Conservation (phyloP, 257 asterid species). For the Rauvolfia tetraphylla region DNA sequence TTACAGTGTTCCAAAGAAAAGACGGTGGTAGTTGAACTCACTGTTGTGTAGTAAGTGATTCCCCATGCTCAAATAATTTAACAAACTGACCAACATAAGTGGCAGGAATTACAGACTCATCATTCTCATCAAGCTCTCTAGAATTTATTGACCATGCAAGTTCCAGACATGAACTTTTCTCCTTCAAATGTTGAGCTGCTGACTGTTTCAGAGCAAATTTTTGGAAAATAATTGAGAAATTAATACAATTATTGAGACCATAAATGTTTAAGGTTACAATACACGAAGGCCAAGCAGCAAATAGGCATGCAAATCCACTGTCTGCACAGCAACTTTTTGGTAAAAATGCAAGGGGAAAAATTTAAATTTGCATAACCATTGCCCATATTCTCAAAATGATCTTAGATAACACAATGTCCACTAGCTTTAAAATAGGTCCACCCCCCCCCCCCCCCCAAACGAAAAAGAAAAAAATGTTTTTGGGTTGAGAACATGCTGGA, state of each 20-base stretch:
- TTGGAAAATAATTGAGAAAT: neutral
- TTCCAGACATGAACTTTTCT: conserved; percentile 67
- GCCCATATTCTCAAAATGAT: conserved; percentile 3
- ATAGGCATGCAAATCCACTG: neutral
- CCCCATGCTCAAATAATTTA: conserved; percentile 74
- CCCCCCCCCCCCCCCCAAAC: too few species aligned
- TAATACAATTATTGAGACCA: neutral
- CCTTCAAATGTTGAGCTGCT: conserved; percentile 86
- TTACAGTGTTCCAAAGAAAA: conserved; percentile 6
- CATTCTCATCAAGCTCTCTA: conserved; percentile 50
- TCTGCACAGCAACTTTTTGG: neutral
- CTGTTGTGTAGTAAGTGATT: conserved; percentile 55
- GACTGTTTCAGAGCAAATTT: conserved; percentile 46
- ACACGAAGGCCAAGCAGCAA: neutral
- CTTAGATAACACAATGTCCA: neutral
- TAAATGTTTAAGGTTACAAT: neutral
- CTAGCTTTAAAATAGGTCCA: neutral
- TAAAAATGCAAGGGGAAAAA: neutral
- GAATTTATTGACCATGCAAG: conserved; percentile 62
- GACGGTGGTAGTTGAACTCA: conserved; percentile 41
- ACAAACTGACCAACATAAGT: conserved; percentile 86
- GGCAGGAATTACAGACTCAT: conserved; percentile 80
- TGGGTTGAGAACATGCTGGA: neutral
- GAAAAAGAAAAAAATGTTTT: too few species aligned
- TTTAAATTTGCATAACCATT: neutral